Percentiles rank a stretch among this genome's conserved stretches.
Conservation (phyloP, 2,329 filamentous ascomycete species). For the Pseudofabraea citricarpa region DNA sequence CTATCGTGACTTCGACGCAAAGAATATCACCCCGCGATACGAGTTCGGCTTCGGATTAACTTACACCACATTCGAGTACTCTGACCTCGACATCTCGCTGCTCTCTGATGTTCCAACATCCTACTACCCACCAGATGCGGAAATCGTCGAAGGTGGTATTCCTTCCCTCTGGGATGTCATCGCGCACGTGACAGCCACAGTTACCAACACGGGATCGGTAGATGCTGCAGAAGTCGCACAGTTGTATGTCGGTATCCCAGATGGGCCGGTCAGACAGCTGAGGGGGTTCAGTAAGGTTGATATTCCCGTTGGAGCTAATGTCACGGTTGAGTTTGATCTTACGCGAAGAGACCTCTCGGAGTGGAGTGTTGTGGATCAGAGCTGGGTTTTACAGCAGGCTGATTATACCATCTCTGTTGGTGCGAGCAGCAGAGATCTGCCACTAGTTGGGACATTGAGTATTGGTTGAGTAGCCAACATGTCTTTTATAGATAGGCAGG, state of each 20-base stretch:
- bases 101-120: slow-evolving; percentile 35
- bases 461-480: too few species aligned
- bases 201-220: slow-evolving; percentile 47
- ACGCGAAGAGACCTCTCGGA: slow-evolving; percentile 58
- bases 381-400: slow-evolving; percentile 44
- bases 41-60: slow-evolving; percentile 44
- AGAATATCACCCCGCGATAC: slow-evolving; percentile 28
- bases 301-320: slow-evolving; percentile 40
- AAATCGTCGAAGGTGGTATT: slow-evolving; percentile 47
- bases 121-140: slow-evolving; percentile 39
- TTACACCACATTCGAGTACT: slow-evolving; percentile 49
- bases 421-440: slow-evolving; percentile 14
- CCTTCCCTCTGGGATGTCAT: slow-evolving; percentile 49
- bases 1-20: slow-evolving; percentile 44
- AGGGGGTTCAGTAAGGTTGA: slow-evolving; percentile 57
- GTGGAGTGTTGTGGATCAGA: slow-evolving; percentile 56
- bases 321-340: slow-evolving; percentile 44
- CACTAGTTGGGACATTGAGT: slow-evolving; percentile 5
- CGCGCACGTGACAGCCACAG: slow-evolving; percentile 41
- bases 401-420: slow-evolving; percentile 19
- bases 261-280: slow-evolving; percentile 52
- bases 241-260: slow-evolving; percentile 25
- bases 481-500: too few species aligned
- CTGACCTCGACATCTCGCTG: slow-evolving; percentile 29
- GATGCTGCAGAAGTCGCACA: slow-evolving; percentile 28